Percentiles rank a stretch among this genome's conserved stretches.
Conservation (phyloP, 23 red algal species). For the Gracilaria vermiculophylla region DNA sequence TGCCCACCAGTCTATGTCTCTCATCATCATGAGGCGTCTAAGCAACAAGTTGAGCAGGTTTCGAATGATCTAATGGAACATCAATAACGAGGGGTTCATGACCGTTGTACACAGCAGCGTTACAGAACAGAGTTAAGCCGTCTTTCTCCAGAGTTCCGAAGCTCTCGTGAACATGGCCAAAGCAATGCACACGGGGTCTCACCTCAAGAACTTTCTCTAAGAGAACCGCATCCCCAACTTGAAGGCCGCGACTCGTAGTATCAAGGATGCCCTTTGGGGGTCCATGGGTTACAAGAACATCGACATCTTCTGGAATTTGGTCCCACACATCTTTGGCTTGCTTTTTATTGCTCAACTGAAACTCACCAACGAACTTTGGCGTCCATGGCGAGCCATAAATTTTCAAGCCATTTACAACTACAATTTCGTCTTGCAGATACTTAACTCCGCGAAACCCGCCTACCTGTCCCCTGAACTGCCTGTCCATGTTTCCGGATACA, state of each 20-base stretch:
- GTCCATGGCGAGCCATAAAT: conserved; percentile 69
- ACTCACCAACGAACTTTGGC: conserved; percentile 58
- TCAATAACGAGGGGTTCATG: conserved; percentile 48
- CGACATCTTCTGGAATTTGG: conserved; percentile 40
- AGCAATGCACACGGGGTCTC: conserved; percentile 53
- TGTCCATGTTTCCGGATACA: conserved; percentile 58
- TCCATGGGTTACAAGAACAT: conserved; percentile 58
- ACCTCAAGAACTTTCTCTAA: conserved; percentile 16
- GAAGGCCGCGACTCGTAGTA: conserved; percentile 44
- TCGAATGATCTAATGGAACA: conserved; percentile 29
- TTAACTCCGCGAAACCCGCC: conserved; percentile 2
- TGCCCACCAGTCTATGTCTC: neutral
- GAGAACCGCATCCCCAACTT: conserved; percentile 51
- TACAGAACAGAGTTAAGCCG: conserved; percentile 46
- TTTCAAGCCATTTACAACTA: conserved; percentile 32
- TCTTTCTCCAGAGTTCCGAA: conserved; percentile 26
- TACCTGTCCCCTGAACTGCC: neutral
- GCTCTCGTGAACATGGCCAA: conserved; percentile 67
- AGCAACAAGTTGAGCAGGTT: conserved; percentile 19
- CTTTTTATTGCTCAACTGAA: conserved; percentile 22
- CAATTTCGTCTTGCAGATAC: conserved; percentile 34
- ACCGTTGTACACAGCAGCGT: conserved; percentile 57
- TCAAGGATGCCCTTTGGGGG: conserved; percentile 59
- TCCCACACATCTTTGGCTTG: conserved; percentile 31
- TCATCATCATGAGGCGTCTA: neutral